These are phyloP conservation scores for Trichosanthes cucumerina DNA, from an alignment of 306 rosid species.

Conservation along the genomic window DNA sequence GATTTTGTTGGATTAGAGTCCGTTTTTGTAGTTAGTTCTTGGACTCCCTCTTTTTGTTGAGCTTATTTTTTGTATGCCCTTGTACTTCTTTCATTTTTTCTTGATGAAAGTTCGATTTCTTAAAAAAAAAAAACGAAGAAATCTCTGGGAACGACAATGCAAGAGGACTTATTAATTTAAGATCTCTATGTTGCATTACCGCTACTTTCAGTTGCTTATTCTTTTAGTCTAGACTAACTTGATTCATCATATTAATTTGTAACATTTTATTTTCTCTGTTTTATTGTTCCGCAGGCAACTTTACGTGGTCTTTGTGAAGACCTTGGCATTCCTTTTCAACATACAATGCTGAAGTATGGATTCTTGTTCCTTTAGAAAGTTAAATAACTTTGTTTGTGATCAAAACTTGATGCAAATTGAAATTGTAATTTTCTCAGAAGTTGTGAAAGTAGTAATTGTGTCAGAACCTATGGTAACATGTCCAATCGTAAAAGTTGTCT, in stretches of 20 bases:
- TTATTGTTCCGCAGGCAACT: constrained; percentile 39
- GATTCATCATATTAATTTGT: neutral
- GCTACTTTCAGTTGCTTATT: neutral
- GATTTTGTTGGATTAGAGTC: too few relatives aligned
- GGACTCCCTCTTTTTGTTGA: too few relatives aligned
- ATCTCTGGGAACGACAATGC: neutral
- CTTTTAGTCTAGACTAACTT: neutral
- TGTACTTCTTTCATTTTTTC: too few relatives aligned
- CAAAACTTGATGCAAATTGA: neutral
- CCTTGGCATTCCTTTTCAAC: constrained; percentile 58
- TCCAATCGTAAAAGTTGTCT: neutral
- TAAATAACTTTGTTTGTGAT: neutral
- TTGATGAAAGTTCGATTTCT: too few relatives aligned
- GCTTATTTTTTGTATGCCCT: too few relatives aligned
- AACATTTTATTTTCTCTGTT: neutral
- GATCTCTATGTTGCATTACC: neutral
- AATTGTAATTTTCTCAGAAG: neutral
- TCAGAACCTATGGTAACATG: neutral
- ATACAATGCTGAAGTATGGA: constrained; percentile 63
- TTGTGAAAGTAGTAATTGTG: neutral
- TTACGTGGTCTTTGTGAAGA: constrained; percentile 61
- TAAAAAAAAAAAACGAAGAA: too few relatives aligned
- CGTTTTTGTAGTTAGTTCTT: too few relatives aligned
- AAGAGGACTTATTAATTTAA: neutral
- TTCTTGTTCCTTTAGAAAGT: constrained; percentile 7